Evolutionary conservation across 164 flowering plant species (phyloP), one percentile per base, ranked within the genome.

Genomic region (Berberis thunbergii): DNA sequence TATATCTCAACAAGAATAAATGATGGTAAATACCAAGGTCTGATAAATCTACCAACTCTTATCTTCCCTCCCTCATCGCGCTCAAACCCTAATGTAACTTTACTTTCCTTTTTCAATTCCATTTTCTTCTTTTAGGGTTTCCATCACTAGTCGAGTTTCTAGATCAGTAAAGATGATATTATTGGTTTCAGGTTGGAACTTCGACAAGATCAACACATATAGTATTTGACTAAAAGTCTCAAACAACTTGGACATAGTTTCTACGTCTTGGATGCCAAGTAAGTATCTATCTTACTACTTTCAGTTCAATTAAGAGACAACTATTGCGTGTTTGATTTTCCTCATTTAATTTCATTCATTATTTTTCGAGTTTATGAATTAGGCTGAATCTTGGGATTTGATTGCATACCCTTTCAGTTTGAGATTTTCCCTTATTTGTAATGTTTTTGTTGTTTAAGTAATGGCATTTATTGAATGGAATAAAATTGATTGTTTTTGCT

Each of bases 231-330:
- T 11, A 74, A 64, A 61, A 86, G 91, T 48, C 82, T 89, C 50
- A 60, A 64, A 52, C 81, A 70, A 4, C 87, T 92, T 50, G 84
- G 77, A 4, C 79, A 88, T 0, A 76, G 79, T n/a, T 89, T 82
- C 66, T 59, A 65, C 67, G 81, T 75, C 6, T 80, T 89, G 76
- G 96, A 89, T 72, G 89, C 98, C 45, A 87, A 84, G 96, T 92
- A 73, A 2, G 62, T 64, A n/a, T n/a, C n/a, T n/a, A n/a, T n/a
- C n/a, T n/a, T n/a, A n/a, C n/a, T n/a, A n/a, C n/a, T n/a, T n/a
- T n/a, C n/a, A n/a, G n/a, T n/a, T n/a, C n/a, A n/a, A n/a, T n/a
- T n/a, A n/a, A n/a, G n/a, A n/a, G n/a, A n/a, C n/a, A n/a, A n/a
- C n/a, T n/a, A n/a, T n/a, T n/a, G n/a, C n/a, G n/a, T n/a, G n/a